Evolutionary conservation across 345 rosid species (phyloP).

Genomic region (Eucalyptus curtisii): DNA sequence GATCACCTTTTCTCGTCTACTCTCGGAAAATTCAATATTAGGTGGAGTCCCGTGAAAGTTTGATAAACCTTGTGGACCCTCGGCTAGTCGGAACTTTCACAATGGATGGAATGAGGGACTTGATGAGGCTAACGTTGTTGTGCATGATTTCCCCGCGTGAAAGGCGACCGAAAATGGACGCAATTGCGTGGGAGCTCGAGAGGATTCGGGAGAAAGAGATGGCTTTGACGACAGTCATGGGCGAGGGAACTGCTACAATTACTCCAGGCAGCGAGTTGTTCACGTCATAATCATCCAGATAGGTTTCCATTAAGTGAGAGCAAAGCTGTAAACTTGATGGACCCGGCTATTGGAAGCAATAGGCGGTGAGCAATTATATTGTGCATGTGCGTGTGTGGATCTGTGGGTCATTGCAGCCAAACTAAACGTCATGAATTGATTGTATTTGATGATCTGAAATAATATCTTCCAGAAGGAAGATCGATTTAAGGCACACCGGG

Average conservation of each 20-base stretch:
- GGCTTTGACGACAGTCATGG: slow-evolving; percentile 44
- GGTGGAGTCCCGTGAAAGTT: slow-evolving; percentile 22
- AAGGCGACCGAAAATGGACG: slow-evolving; percentile 32
- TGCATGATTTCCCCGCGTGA: slow-evolving; percentile 33
- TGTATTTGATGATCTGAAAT: background rate
- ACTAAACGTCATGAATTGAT: background rate
- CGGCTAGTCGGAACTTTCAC: slow-evolving; percentile 43
- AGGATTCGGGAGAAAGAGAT: slow-evolving; percentile 35
- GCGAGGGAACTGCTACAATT: slow-evolving; percentile 36
- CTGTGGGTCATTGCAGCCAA: background rate
- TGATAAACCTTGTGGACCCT: slow-evolving; percentile 35
- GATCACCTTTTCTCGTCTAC: background rate
- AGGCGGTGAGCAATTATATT: background rate
- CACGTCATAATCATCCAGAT: background rate
- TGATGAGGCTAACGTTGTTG: slow-evolving; percentile 23
- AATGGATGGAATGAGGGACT: slow-evolving; percentile 24
- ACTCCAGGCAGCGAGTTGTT: slow-evolving; percentile 61
- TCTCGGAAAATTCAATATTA: background rate
- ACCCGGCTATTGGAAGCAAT: background rate
- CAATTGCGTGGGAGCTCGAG: slow-evolving; percentile 37
- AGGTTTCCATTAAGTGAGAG: background rate
- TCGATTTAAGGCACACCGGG: background rate
- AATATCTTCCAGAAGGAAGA: background rate
- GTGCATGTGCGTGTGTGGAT: background rate
- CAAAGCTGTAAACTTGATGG: background rate